Evolutionary conservation across 805 yeast species (phyloP).

Genomic region (Aciculoconidium aculeatum): DNA sequence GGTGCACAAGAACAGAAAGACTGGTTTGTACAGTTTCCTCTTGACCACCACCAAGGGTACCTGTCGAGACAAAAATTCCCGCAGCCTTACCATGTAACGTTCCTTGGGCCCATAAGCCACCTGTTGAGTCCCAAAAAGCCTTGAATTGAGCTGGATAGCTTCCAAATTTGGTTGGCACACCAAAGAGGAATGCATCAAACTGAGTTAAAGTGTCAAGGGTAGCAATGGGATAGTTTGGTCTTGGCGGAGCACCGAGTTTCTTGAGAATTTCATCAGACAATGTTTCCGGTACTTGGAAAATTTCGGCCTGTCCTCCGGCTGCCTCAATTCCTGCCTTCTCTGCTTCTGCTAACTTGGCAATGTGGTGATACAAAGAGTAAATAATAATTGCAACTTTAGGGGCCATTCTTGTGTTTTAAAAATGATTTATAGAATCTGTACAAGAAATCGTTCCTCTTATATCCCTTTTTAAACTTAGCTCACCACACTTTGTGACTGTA

Average conservation of each 20-base stretch:
- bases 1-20: slow-evolving; percentile 64
- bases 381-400: slow-evolving; percentile 38
- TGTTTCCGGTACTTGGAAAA: slow-evolving; percentile 75
- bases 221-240: slow-evolving; percentile 51
- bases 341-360: slow-evolving; percentile 60
- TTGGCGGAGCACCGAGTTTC: slow-evolving; percentile 55
- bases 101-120: slow-evolving; percentile 75
- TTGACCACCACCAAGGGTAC: slow-evolving; percentile 79
- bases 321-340: slow-evolving; percentile 62
- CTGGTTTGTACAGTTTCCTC: slow-evolving; percentile 64
- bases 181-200: slow-evolving; percentile 80
- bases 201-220: slow-evolving; percentile 49
- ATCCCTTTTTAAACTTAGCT: no score
- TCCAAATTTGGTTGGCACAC: slow-evolving; percentile 85
- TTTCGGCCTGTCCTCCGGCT: slow-evolving; percentile 63
- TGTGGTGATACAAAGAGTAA: slow-evolving; percentile 78
- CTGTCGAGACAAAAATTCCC: slow-evolving; percentile 68
- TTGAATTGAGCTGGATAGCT: slow-evolving; percentile 72
- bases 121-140: slow-evolving; percentile 73
- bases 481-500: no score
- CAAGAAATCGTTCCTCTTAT: no score
- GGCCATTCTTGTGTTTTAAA: slow-evolving; percentile 20
- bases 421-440: no score
- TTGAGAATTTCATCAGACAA: slow-evolving; percentile 52
- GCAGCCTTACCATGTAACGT: slow-evolving; percentile 68